A percentile compares a stretch with the other conserved stretches of the same genome.
Conservation (phyloP, 1,284 basidiomycete species). For the Pisolithus thermaeus region DNA sequence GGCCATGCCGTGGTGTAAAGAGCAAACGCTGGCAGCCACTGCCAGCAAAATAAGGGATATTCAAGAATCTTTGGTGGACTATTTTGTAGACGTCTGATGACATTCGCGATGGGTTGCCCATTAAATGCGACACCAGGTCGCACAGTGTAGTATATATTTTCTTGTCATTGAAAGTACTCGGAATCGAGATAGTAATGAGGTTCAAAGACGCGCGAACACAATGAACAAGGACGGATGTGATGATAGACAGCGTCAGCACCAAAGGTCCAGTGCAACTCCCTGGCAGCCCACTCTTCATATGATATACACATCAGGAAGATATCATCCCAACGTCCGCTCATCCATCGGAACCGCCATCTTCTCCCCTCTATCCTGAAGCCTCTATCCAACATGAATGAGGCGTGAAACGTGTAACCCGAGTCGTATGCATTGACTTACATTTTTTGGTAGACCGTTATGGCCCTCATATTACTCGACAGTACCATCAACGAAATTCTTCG, state of each 20-base stretch:
- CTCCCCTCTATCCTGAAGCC: slow-evolving; percentile 28
- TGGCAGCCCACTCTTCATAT: slow-evolving; percentile 27
- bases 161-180: too few relatives aligned
- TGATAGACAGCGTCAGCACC: neutral
- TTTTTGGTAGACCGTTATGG: slow-evolving; percentile 29
- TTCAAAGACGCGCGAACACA: too few relatives aligned
- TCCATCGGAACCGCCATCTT: slow-evolving; percentile 26
- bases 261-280: slow-evolving; percentile 9
- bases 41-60: slow-evolving; percentile 31
- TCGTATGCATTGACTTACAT: slow-evolving; percentile 20
- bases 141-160: slow-evolving; percentile 1
- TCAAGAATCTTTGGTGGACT: slow-evolving; percentile 34
- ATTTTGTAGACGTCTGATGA: slow-evolving; percentile 31
- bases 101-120: neutral
- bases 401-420: neutral
- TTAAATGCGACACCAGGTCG: too few relatives aligned
- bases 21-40: slow-evolving; percentile 29
- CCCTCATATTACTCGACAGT: slow-evolving; percentile 25
- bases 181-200: neutral
- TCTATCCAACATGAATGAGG: slow-evolving; percentile 6
- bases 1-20: slow-evolving; percentile 35
- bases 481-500: slow-evolving; percentile 30
- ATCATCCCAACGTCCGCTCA: slow-evolving; percentile 24
- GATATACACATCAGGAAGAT: slow-evolving; percentile 27
- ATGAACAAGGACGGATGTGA: neutral